Evolutionary conservation across 2,329 filamentous ascomycete genomes (phyloP).

Genomic region (Monilinia fructigena): DNA sequence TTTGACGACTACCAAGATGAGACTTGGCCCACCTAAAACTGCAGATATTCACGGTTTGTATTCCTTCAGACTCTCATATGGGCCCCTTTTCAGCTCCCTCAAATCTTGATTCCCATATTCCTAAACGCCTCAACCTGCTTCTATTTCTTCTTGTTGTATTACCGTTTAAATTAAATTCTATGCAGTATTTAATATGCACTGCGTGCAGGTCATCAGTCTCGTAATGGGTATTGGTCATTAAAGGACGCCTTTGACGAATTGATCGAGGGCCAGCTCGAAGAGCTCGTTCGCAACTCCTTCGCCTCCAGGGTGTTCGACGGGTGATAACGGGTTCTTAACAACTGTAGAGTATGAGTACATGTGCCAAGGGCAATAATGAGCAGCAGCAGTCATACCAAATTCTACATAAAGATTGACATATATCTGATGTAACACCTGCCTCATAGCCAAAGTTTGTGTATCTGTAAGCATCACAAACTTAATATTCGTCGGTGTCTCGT

Average conservation of each 20-base stretch:
- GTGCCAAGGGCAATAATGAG: slow-evolving; percentile 24
- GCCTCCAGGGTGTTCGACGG: slow-evolving; percentile 66
- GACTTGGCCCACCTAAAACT: neutral
- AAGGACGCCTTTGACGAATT: slow-evolving; percentile 69
- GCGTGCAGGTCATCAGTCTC: slow-evolving; percentile 6
- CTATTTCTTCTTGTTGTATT: neutral
- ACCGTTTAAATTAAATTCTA: neutral
- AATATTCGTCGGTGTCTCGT: slow-evolving; percentile 93
- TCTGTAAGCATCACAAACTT: slow-evolving; percentile 98
- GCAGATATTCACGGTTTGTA: neutral
- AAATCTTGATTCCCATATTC: neutral
- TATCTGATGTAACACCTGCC: slow-evolving; percentile 93
- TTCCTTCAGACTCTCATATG: neutral
- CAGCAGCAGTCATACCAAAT: slow-evolving; percentile 65
- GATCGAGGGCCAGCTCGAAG: slow-evolving; percentile 71
- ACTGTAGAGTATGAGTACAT: slow-evolving; percentile 46
- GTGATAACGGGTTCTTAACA: slow-evolving; percentile 68
- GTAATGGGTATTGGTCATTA: slow-evolving; percentile 21
- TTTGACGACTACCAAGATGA: neutral
- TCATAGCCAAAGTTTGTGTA: slow-evolving; percentile 82
- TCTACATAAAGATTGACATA: slow-evolving; percentile 98
- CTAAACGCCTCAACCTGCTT: neutral
- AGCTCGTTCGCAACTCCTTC: slow-evolving; percentile 69
- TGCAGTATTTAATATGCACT: slow-evolving; percentile 6
- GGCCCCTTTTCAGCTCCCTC: neutral